phyloP scores from a whole-genome alignment of 768 basidiomycete species.

The Pisolithus orientalis region DNA sequence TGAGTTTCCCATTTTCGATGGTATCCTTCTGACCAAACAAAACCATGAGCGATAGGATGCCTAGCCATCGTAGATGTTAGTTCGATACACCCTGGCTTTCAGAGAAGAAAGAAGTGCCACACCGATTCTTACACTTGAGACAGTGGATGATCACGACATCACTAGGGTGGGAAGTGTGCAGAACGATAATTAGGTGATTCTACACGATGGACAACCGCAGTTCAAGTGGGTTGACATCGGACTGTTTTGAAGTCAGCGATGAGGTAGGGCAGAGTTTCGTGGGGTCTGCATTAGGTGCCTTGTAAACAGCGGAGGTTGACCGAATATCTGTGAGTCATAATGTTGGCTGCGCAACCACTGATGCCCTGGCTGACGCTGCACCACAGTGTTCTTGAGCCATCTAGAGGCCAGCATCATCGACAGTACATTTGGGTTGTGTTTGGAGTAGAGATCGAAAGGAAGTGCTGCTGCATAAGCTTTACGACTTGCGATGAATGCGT shows the following conservation, averaged over 20 bases:
- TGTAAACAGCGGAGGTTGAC: slow-evolving; percentile 7
- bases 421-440: neutral
- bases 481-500: slow-evolving; percentile 53
- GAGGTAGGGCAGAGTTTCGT: slow-evolving; percentile 7
- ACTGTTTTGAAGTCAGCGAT: slow-evolving; percentile 4
- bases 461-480: slow-evolving; percentile 53
- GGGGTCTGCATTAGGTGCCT: slow-evolving; percentile 10
- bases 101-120: slow-evolving; percentile 22
- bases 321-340: slow-evolving; percentile 26
- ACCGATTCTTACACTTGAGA: slow-evolving; percentile 37
- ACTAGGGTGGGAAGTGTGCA: slow-evolving; percentile 77
- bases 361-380: slow-evolving; percentile 30
- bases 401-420: slow-evolving; percentile 39
- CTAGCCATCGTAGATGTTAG: slow-evolving; percentile 39
- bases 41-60: slow-evolving; percentile 82
- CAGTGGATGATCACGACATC: slow-evolving; percentile 92
- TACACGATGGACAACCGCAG: slow-evolving; percentile 65
- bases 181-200: slow-evolving; percentile 51
- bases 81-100: slow-evolving; percentile 36
- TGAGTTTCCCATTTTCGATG: slow-evolving; percentile 63
- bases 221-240: slow-evolving; percentile 37
- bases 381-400: slow-evolving; percentile 39
- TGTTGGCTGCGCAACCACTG: slow-evolving; percentile 29
- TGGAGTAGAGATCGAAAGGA: slow-evolving; percentile 16
- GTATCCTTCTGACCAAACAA: slow-evolving; percentile 87